Evolutionary conservation across 352 stramenopile genomes (phyloP), one percentile per base, ranked within the genome.

Genomic region (Phytopythium oedochilum): DNA sequence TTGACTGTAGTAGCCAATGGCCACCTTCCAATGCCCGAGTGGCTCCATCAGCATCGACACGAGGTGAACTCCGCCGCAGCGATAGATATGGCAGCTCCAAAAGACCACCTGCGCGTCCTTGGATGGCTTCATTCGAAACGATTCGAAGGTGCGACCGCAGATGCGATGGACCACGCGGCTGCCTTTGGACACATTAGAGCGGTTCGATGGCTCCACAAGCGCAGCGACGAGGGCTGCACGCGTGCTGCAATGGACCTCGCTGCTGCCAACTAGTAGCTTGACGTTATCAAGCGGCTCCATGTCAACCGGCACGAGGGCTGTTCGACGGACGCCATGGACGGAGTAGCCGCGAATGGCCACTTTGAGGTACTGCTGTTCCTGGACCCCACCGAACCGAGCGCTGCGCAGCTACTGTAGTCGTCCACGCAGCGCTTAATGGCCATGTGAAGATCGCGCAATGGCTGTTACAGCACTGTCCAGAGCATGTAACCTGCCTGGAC

Each of bases 281-380:
- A 63, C 7, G 62, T 73, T 1, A 40, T 76, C 29, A 38, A 71
- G 28, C 73, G 65, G 62, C 55, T 76, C 28, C 62, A 60, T 26
- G 29, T 36, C 9, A 43, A 48, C 29, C 51, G 39, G 25, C 20
- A 4, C 8, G 60, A 55, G 23, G 64, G 53, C 14, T 68, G 58
- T 23, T 73, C 57, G 14, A 53, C 47, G 38, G 56, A 64, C 14
- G 68, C 64, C 25, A 76, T 76, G 64, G 68, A 68, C 42, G 61
- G 59, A 22, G 66, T 62, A 28, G 66, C 66, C 32, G 55, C 59
- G n/a, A 52, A 51, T 18, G 68, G 69, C 0, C 53, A 74, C 32
- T 70, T 78, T 10, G 59, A 75, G 26, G 47, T 74, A 3, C 34
- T 78, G 34, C 40, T 68, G 32, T 75, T 69, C 42, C 56, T 78